Conservation (phyloP, 192 early-diverging fungal genomes). For the Backusella luteola region DNA sequence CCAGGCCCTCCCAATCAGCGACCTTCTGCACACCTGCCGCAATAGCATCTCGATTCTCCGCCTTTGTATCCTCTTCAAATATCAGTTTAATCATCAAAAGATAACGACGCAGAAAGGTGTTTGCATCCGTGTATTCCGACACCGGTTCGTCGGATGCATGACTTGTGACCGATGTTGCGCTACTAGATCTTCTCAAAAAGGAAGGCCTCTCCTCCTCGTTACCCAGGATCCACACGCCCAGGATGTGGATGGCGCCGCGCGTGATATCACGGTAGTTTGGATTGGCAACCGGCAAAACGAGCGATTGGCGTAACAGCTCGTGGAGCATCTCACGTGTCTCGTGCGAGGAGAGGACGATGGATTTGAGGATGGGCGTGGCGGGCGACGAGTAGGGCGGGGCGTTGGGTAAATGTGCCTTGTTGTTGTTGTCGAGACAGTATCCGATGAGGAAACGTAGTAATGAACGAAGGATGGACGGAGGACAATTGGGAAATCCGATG, state of each 20-base stretch:
- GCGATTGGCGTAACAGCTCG: conserved; percentile 70
- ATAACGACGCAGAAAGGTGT: conserved; percentile 67
- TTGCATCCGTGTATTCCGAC: conserved; percentile 43
- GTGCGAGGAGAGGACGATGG: conserved; percentile 51
- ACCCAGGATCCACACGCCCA: conserved; percentile 66
- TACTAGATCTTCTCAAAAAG: conserved; percentile 50
- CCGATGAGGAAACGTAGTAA: conserved; percentile 69
- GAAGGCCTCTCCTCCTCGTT: conserved; percentile 69
- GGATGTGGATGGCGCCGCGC: conserved; percentile 60
- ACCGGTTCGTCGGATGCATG: not conserved
- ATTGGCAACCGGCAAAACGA: conserved; percentile 58
- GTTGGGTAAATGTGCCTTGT: conserved; percentile 25
- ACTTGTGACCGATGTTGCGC: conserved; percentile 6
- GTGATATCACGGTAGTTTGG: conserved; percentile 61
- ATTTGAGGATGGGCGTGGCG: conserved; percentile 60
- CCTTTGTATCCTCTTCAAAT: conserved; percentile 54
- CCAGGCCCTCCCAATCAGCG: conserved; percentile 44
- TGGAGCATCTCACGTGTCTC: conserved; percentile 74
- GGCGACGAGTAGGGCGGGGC: conserved; percentile 45
- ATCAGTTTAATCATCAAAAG: conserved; percentile 60
- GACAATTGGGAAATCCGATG: conserved; percentile 65
- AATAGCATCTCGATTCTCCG: not conserved
- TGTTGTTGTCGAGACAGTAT: conserved; percentile 59
- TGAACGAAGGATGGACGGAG: conserved; percentile 61
- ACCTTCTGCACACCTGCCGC: conserved; percentile 8